Evolutionary conservation across 768 basidiomycete species (phyloP).

Genomic region (Strobilomyces dryophilus): DNA sequence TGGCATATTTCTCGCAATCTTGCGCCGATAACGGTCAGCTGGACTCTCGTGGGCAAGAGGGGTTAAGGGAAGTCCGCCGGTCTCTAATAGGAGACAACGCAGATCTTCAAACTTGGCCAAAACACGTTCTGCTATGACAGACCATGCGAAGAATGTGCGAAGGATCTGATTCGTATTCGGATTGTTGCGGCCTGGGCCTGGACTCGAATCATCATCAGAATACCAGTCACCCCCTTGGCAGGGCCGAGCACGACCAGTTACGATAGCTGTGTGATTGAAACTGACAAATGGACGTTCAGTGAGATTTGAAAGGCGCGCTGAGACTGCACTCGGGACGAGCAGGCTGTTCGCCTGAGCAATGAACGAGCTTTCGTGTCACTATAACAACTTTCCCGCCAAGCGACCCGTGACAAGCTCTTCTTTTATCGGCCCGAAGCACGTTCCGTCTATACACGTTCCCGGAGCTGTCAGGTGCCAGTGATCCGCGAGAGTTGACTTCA

Average conservation of each 20-base stretch:
- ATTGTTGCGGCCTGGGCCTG: background rate
- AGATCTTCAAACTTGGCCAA: background rate
- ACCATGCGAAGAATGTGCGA: background rate
- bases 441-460: background rate
- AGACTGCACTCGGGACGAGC: background rate
- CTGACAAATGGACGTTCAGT: too few relatives aligned
- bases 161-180: background rate
- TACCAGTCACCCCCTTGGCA: background rate
- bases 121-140: too few relatives aligned
- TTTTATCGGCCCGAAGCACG: background rate
- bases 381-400: background rate
- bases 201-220: background rate
- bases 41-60: background rate
- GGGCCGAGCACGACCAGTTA: too few relatives aligned
- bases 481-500: background rate
- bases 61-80: background rate
- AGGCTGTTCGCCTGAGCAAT: background rate
- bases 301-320: too few relatives aligned
- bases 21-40: background rate
- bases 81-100: background rate
- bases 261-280: too few relatives aligned
- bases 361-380: too few relatives aligned
- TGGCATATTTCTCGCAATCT: background rate
- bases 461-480: background rate
- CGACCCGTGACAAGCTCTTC: background rate